Evolutionary conservation across 495 filamentous ascomycete species (phyloP).

Genomic region (Glutinoglossum americanum): DNA sequence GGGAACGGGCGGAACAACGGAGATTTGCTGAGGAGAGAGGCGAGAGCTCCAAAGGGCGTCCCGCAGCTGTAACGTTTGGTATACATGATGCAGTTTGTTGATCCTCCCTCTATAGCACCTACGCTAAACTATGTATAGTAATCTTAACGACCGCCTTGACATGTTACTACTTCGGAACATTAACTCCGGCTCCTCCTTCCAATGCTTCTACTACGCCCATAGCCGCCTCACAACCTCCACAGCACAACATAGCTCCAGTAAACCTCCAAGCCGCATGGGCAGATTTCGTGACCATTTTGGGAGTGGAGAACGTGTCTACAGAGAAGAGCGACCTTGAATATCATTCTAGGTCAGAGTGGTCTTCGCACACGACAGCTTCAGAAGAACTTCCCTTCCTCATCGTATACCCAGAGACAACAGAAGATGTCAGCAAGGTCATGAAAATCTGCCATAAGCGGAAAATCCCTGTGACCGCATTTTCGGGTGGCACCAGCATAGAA

Average conservation of each 20-base stretch:
- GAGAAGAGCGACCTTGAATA: conserved; percentile 36
- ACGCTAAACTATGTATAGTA: conserved; percentile 15
- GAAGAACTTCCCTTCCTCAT: conserved; percentile 17
- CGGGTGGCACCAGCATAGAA: conserved; percentile 59
- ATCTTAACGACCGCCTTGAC: conserved; percentile 36
- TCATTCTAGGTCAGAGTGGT: conserved; percentile 79
- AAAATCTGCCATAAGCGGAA: conserved; percentile 46
- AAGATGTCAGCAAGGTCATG: conserved; percentile 50
- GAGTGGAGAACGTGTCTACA: conserved; percentile 69
- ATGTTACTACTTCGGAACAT: conserved; percentile 51
- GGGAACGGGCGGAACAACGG: conserved; percentile 49
- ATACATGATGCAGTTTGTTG: conserved; percentile 6
- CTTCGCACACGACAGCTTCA: conserved; percentile 34
- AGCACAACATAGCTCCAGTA: conserved; percentile 45
- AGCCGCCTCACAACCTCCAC: conserved; percentile 30
- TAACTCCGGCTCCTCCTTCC: conserved; percentile 33
- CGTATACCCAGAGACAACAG: conserved; percentile 41
- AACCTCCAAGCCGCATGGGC: conserved; percentile 88
- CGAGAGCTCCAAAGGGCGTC: conserved; percentile 29
- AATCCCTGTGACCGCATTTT: conserved; percentile 58
- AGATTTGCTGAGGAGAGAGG: conserved; percentile 36
- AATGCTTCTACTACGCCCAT: conserved; percentile 56
- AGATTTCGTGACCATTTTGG: conserved; percentile 71
- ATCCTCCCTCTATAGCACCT: not conserved
- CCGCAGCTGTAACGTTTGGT: conserved; percentile 44